Conservation (phyloP, 129 eudicot species). For the Escallonia rubra region DNA sequence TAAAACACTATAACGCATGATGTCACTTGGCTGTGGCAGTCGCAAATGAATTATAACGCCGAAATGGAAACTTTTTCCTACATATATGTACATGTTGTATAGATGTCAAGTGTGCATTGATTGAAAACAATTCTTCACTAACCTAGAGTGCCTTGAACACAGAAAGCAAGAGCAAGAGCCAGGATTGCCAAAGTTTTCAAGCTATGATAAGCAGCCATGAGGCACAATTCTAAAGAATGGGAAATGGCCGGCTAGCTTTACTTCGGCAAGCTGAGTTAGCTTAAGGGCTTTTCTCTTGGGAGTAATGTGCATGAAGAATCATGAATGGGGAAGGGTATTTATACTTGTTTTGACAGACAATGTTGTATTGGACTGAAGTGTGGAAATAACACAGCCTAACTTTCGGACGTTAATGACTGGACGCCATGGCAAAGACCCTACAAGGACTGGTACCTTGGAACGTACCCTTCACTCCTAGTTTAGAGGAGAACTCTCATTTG, state of each 20-base stretch:
- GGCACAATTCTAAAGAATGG: not conserved
- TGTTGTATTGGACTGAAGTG: too few relatives aligned
- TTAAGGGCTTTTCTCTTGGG: not conserved
- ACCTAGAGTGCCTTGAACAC: slow-evolving; percentile 40
- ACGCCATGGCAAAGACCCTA: not conserved
- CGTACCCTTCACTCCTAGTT: not conserved
- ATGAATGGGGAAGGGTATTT: not conserved
- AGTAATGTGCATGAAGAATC: not conserved
- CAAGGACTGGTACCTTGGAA: not conserved
- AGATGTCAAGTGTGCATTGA: too few relatives aligned
- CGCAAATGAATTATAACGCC: too few relatives aligned
- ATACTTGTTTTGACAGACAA: not conserved
- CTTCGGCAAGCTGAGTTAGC: not conserved
- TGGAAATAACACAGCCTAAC: too few relatives aligned
- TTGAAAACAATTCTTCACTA: not conserved
- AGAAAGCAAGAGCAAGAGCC: slow-evolving; percentile 30
- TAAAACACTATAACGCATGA: too few relatives aligned
- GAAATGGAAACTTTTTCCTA: too few relatives aligned
- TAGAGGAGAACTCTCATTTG: not conserved
- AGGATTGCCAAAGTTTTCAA: slow-evolving; percentile 14
- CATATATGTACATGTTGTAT: too few relatives aligned
- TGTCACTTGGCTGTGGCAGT: too few relatives aligned
- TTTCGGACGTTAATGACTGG: not conserved
- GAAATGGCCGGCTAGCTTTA: not conserved
- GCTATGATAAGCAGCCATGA: slow-evolving; percentile 31